A percentile compares a stretch with the other conserved stretches of the same genome.
Evolutionary conservation across 768 basidiomycete species (phyloP).

Genomic region (Suillus subalutaceus): DNA sequence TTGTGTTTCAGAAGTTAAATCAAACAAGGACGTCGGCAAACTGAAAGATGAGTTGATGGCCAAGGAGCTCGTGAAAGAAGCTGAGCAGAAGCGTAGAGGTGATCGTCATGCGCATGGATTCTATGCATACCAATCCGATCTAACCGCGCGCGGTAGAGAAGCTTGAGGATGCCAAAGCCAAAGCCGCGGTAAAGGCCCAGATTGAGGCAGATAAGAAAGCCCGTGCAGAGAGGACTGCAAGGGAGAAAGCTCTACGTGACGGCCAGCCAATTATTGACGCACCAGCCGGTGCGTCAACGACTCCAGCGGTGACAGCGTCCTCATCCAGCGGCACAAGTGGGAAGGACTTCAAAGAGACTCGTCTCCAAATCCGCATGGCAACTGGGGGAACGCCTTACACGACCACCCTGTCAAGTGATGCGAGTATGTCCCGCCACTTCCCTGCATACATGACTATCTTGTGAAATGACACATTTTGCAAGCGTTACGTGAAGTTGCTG

Average conservation of each 20-base stretch:
- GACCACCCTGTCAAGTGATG: constrained; percentile 77
- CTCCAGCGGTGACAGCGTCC: constrained; percentile 37
- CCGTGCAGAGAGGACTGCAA: constrained; percentile 84
- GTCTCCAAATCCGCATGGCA: constrained; percentile 87
- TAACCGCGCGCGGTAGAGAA: constrained; percentile 61
- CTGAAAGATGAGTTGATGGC: constrained; percentile 75
- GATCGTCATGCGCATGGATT: not conserved
- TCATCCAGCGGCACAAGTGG: constrained; percentile 51
- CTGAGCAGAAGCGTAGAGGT: constrained; percentile 82
- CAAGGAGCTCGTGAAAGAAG: constrained; percentile 84
- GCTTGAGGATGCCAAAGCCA: constrained; percentile 83
- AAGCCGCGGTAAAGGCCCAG: constrained; percentile 86
- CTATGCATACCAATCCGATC: not conserved
- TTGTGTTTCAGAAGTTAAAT: constrained; percentile 3
- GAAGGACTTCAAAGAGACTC: constrained; percentile 83
- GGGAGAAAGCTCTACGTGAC: constrained; percentile 90
- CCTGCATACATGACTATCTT: not conserved
- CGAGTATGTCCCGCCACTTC: constrained; percentile 51
- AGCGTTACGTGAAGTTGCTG: constrained; percentile 87
- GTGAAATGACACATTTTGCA: constrained; percentile 10
- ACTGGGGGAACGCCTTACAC: constrained; percentile 79
- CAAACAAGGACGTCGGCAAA: constrained; percentile 62
- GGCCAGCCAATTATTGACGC: constrained; percentile 53
- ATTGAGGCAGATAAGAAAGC: constrained; percentile 93
- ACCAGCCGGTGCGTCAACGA: constrained; percentile 32